phyloP scores from a whole-genome alignment of 2,329 filamentous ascomycete species.

The Penicillium olsonii region DNA sequence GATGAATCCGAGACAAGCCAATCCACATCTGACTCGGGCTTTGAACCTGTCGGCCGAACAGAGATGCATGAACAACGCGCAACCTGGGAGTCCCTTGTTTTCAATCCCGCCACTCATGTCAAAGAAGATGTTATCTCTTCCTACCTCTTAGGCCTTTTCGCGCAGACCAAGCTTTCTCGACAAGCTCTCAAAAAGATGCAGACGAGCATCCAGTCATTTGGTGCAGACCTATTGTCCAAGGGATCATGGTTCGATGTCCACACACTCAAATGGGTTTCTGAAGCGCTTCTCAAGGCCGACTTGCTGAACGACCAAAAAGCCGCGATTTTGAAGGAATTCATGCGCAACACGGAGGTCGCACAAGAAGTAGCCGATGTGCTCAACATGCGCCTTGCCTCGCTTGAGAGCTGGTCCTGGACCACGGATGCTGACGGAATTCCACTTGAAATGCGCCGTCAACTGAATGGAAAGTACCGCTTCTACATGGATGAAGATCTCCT shows the following conservation, averaged over 20 bases:
- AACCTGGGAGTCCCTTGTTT: constrained; percentile 60
- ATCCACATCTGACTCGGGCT: constrained; percentile 35
- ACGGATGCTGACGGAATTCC: constrained; percentile 44
- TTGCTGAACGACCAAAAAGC: constrained; percentile 56
- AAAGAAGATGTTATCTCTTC: constrained; percentile 48
- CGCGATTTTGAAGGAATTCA: constrained; percentile 53
- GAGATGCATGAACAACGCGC: constrained; percentile 57
- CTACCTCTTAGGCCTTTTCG: constrained; percentile 58
- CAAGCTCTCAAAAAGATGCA: constrained; percentile 48
- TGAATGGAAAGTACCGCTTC: constrained; percentile 61
- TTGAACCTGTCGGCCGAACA: constrained; percentile 53
- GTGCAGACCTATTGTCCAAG: constrained; percentile 27
- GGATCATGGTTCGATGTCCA: constrained; percentile 44
- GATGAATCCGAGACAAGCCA: constrained; percentile 22
- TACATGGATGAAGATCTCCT: constrained; percentile 62
- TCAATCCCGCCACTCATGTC: constrained; percentile 47
- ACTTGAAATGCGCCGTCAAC: constrained; percentile 53
- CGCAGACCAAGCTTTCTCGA: constrained; percentile 39
- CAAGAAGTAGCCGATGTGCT: constrained; percentile 59
- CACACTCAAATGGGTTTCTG: constrained; percentile 49
- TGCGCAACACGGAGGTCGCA: constrained; percentile 51
- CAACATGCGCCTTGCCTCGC: constrained; percentile 55
- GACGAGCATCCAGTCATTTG: constrained; percentile 42
- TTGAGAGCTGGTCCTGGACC: constrained; percentile 56
- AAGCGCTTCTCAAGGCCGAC: constrained; percentile 52